Evolutionary conservation across 2,329 filamentous ascomycete genomes (phyloP), one percentile per base, ranked within the genome.

Genomic region (Monosporascus sp.): DNA sequence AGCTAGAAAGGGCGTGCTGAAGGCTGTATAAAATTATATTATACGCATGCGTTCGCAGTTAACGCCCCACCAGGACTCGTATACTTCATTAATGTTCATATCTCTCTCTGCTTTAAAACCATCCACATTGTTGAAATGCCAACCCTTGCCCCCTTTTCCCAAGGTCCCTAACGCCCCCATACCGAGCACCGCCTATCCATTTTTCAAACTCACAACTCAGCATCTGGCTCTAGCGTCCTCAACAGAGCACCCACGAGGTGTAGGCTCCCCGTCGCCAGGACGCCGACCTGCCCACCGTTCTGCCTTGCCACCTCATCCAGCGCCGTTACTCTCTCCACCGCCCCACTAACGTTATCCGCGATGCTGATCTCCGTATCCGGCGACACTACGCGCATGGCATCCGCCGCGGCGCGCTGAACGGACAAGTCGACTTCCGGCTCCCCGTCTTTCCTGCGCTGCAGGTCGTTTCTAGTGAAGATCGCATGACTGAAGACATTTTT

Each of bases 171-270:
- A 35, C 31, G 31, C 31, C 31, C 4, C 1, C 4, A 35, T 35
- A 35, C 31, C 31, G 31, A 35, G 1, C 31, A 11, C 31, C 9
- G 31, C 31, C 11, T 35, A 5, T 14, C 3, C 31, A 14, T 11
- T 35, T 35, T 9, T 35, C 9, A 5, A 11, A 48, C 38, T 60
- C 64, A 76, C 41, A 69, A 63, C 58, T 70, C 62, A 53, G 62
- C 62, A 14, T 72, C 70, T 8, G 75, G 74, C 62, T 77, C 89
- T 54, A 95, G 70, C 1, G 88, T 84, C 67, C 88, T 86, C 50
- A 96, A 74, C 46, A 91, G 75, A 11, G 88, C 89, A 7, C 91
- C 91, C 1, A 92, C 90, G 40, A 96, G 77, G 75, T 96, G 88
- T 64, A 96, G 72, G 68, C 90, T 95, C 2, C 91, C 91, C 16